Conservation (phyloP, 345 rosid species). For the Brassica napus region DNA sequence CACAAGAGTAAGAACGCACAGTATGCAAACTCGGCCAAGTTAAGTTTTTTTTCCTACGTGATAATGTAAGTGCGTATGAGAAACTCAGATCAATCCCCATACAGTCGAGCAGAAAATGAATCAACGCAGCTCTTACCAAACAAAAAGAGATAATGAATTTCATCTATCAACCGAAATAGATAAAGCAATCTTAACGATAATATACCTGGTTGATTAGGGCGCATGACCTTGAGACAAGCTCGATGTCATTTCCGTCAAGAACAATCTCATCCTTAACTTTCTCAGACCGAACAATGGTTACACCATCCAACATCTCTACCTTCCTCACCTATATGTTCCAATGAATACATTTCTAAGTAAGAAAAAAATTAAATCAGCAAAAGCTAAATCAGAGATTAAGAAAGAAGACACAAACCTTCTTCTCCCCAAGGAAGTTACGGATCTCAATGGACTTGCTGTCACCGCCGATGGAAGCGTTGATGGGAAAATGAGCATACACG, state of each 20-base stretch:
- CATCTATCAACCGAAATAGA: not conserved
- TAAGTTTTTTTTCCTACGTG: not conserved
- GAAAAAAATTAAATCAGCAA: not conserved
- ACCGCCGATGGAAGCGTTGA: slow-evolving; percentile 52
- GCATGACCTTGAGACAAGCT: slow-evolving; percentile 60
- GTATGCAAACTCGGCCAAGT: not conserved
- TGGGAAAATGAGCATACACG: slow-evolving; percentile 36
- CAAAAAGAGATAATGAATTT: not conserved
- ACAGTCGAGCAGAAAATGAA: not conserved
- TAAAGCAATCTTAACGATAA: not conserved
- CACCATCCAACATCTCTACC: slow-evolving; percentile 66
- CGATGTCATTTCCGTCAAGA: slow-evolving; percentile 63
- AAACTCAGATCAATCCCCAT: not conserved
- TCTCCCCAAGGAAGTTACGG: slow-evolving; percentile 57
- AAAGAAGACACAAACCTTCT: slow-evolving; percentile 39
- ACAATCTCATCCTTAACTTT: slow-evolving; percentile 67
- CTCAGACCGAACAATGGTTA: slow-evolving; percentile 56
- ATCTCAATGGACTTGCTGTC: slow-evolving; percentile 44
- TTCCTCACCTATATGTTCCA: slow-evolving; percentile 48
- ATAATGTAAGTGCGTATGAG: not conserved
- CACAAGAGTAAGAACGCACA: not conserved
- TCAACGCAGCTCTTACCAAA: not conserved
- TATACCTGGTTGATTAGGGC: slow-evolving; percentile 65
- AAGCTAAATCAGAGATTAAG: not conserved
- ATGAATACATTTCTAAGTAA: not conserved